Conservation (phyloP, 441 rosid species). For the Mallotus repandus region DNA sequence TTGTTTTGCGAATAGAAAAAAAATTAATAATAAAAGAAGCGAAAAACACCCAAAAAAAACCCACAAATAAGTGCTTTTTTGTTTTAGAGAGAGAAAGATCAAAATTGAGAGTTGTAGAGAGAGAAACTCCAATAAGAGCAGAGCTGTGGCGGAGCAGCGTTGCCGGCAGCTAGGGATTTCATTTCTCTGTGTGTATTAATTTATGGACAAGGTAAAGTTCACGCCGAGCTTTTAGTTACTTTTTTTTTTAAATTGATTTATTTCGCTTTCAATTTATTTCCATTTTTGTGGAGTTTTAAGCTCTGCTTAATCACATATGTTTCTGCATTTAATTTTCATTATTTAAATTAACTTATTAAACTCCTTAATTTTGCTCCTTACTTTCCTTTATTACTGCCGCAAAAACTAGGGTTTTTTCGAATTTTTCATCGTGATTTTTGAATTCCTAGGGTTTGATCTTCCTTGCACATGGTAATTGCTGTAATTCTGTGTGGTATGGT, state of each 20-base stretch:
- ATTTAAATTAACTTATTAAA: constrained; percentile 18
- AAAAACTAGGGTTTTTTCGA: constrained; percentile 32
- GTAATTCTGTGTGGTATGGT: constrained; percentile 5
- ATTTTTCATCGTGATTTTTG: constrained; percentile 13
- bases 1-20: constrained; percentile 35
- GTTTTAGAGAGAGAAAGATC: constrained; percentile 20
- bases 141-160: too few species aligned
- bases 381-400: not conserved
- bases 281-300: constrained; percentile 14
- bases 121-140: not conserved
- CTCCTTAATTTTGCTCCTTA: constrained; percentile 10
- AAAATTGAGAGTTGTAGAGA: constrained; percentile 13
- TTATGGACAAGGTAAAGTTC: constrained; percentile 30
- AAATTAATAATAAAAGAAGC: not conserved
- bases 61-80: constrained; percentile 11
- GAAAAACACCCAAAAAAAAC: not conserved
- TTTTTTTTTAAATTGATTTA: constrained; percentile 13
- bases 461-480: constrained; percentile 18
- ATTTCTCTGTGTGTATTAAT: constrained; percentile 3
- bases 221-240: not conserved
- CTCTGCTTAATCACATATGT: constrained; percentile 20
- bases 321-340: constrained; percentile 23
- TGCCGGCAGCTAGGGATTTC: constrained; percentile 30
- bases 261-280: constrained; percentile 23
- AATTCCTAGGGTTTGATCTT: constrained; percentile 45